phyloP scores from a whole-genome alignment of 495 filamentous ascomycete genomes.

The Lophiotrema nucula region DNA sequence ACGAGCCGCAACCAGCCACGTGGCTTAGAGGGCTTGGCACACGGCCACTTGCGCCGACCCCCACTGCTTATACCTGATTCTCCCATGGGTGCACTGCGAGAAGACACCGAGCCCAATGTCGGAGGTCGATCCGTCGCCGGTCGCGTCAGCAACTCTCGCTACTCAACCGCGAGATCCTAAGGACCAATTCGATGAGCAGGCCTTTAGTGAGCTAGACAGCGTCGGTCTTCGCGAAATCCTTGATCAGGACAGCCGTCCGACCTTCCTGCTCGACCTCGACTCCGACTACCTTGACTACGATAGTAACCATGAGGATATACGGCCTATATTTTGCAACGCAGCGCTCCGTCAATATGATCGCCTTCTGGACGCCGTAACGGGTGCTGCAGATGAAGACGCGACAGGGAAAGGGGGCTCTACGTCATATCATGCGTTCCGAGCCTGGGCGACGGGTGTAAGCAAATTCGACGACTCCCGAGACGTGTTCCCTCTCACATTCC shows the following conservation, averaged over 20 bases:
- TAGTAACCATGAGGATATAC: background rate
- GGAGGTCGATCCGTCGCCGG: no score
- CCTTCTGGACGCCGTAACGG: slow-evolving; percentile 14
- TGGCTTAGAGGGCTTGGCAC: no score
- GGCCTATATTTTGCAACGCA: slow-evolving; percentile 17
- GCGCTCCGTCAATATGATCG: slow-evolving; percentile 12
- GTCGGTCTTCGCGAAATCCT: slow-evolving; percentile 11
- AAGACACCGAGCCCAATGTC: no score
- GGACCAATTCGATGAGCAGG: no score
- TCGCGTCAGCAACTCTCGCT: no score
- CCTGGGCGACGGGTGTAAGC: slow-evolving; percentile 10
- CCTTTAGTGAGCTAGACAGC: no score
- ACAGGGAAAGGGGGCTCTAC: background rate
- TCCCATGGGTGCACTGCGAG: no score
- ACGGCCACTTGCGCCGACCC: no score
- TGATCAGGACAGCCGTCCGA: slow-evolving; percentile 23
- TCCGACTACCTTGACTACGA: slow-evolving; percentile 11
- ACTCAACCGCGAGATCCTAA: no score
- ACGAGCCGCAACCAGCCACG: no score
- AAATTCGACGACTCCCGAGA: slow-evolving; percentile 22
- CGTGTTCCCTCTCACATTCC: slow-evolving; percentile 34
- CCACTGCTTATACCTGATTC: no score
- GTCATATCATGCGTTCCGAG: slow-evolving; percentile 5
- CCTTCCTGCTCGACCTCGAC: slow-evolving; percentile 23
- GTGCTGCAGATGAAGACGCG: background rate